These are phyloP conservation scores for Ramichloridium luteum DNA, from an alignment of 2,329 filamentous ascomycete genomes.

Conservation along the genomic window DNA sequence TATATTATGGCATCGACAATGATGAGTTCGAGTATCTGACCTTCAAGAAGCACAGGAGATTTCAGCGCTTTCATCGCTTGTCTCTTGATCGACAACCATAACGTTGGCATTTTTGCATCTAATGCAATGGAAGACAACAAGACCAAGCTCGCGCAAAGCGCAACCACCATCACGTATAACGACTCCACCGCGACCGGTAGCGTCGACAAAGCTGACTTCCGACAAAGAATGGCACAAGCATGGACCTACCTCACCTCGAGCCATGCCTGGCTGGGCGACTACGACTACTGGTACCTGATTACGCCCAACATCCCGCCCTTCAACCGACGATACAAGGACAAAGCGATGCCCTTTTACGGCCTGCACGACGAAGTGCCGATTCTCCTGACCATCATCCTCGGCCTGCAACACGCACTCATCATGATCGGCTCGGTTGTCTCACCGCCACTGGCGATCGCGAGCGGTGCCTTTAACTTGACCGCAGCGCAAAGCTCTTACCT, in stretches of 20 bases:
- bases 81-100: too few species aligned
- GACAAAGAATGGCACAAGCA: too few species aligned
- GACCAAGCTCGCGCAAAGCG: too few species aligned
- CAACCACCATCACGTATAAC: too few species aligned
- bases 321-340: conserved; percentile 4
- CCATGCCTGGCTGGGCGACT: conserved; percentile 5
- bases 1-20: too few species aligned
- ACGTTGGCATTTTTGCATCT: too few species aligned
- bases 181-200: too few species aligned
- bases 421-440: conserved; percentile 7
- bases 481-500: conserved; percentile 4
- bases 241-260: conserved; percentile 4
- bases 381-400: conserved; percentile 6
- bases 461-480: conserved; percentile 4
- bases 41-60: too few species aligned
- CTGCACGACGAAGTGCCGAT: conserved; percentile 7
- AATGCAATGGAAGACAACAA: too few species aligned
- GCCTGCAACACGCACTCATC: conserved; percentile 6
- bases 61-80: too few species aligned
- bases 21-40: too few species aligned
- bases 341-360: conserved; percentile 4
- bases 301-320: conserved; percentile 8
- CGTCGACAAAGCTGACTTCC: too few species aligned
- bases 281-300: conserved; percentile 8
- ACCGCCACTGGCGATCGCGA: conserved; percentile 6